Evolutionary conservation across 1,284 basidiomycete species (phyloP).

Genomic region (Agroathelia rolfsii): DNA sequence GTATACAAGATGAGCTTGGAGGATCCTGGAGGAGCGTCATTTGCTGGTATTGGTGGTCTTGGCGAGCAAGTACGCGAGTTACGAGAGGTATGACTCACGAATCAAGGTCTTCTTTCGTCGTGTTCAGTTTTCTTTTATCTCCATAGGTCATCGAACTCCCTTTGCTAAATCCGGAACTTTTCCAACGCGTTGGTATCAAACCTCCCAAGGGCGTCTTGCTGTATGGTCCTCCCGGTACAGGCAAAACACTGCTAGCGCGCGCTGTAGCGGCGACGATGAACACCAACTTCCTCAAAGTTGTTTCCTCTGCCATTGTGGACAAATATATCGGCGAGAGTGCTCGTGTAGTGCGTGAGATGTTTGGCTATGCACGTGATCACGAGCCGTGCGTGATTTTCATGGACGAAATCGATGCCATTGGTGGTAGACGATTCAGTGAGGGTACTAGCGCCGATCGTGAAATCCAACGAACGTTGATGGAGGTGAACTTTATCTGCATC

Average conservation of each 20-base stretch:
- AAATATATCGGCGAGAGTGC: slow-evolving; percentile 99
- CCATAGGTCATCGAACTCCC: slow-evolving; percentile 89
- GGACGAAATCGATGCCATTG: slow-evolving; percentile 99
- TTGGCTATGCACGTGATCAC: slow-evolving; percentile 93
- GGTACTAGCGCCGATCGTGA: slow-evolving; percentile 97
- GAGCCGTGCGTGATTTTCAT: slow-evolving; percentile 99
- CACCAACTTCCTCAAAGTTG: slow-evolving; percentile 98
- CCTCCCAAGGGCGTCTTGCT: slow-evolving; percentile 91
- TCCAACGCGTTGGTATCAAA: slow-evolving; percentile 91
- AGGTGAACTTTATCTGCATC: slow-evolving; percentile 43
- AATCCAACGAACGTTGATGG: slow-evolving; percentile 98
- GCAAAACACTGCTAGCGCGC: slow-evolving; percentile 91
- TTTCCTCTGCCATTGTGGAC: slow-evolving; percentile 98
- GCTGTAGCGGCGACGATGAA: slow-evolving; percentile 94
- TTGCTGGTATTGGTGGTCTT: slow-evolving; percentile 95
- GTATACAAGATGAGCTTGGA: slow-evolving; percentile 99
- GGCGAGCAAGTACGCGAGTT: slow-evolving; percentile 95
- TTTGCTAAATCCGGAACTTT: slow-evolving; percentile 91
- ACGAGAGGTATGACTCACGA: slow-evolving; percentile 59
- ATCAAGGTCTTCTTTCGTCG: no score
- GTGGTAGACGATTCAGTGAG: slow-evolving; percentile 93
- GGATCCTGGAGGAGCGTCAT: slow-evolving; percentile 91
- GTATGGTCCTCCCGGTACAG: slow-evolving; percentile 91
- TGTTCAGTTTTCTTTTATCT: slow-evolving; percentile 1
- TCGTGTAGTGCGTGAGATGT: slow-evolving; percentile 94